Conservation (phyloP, 2,329 filamentous ascomycete genomes). For the Cladosporium sp. region DNA sequence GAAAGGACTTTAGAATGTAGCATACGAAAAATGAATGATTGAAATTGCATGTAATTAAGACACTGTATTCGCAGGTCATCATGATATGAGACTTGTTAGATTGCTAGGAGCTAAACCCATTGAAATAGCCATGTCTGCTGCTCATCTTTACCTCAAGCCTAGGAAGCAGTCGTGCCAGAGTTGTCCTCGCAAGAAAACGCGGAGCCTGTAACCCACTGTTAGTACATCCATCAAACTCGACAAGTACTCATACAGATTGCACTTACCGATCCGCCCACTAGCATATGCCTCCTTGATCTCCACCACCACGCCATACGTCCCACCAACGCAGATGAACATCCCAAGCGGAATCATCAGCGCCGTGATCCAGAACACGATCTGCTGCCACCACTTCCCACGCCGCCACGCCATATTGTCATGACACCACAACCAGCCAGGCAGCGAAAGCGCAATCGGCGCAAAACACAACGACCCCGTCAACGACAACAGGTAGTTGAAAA, state of each 20-base stretch:
- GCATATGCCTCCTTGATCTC: constrained; percentile 49
- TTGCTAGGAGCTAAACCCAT: too few relatives aligned
- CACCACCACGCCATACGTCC: constrained; percentile 46
- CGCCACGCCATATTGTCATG: constrained; percentile 42
- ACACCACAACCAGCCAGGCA: constrained; percentile 48
- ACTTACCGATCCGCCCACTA: constrained; percentile 37
- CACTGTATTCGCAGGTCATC: too few relatives aligned
- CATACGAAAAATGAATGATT: too few relatives aligned
- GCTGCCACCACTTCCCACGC: constrained; percentile 31
- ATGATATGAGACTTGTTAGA: too few relatives aligned
- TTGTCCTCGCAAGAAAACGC: constrained; percentile 48
- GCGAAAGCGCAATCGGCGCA: constrained; percentile 43
- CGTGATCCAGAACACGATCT: constrained; percentile 37
- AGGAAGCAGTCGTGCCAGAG: constrained; percentile 20
- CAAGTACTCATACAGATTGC: not conserved
- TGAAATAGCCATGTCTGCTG: too few relatives aligned
- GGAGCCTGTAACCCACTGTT: constrained; percentile 17
- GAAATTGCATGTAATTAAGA: too few relatives aligned
- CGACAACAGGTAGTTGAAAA: constrained; percentile 49
- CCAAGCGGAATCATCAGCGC: constrained; percentile 39
- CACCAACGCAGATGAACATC: constrained; percentile 43
- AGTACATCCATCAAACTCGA: not conserved
- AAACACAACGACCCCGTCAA: constrained; percentile 47
- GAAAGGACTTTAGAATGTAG: too few relatives aligned
- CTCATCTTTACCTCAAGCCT: not conserved